phyloP scores from a whole-genome alignment of 441 rosid genomes.

The Metrosideros polymorpha region DNA sequence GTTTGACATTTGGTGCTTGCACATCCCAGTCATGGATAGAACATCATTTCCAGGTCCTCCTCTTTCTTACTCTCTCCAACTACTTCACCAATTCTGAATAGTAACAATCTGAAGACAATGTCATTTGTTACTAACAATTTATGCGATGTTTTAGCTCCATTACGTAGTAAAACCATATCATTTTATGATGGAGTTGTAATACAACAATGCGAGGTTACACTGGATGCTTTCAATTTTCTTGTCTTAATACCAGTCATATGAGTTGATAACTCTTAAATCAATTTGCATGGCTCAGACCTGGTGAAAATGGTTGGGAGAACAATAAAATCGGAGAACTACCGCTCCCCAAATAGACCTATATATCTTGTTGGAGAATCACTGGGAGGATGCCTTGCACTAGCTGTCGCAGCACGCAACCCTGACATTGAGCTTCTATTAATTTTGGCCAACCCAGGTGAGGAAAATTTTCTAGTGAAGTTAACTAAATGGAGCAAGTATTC shows the following conservation, averaged over 20 bases:
- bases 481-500: background rate
- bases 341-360: conserved; percentile 55
- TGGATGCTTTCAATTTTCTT: background rate
- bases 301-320: conserved; percentile 61
- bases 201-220: background rate
- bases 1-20: conserved; percentile 84
- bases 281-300: conserved; percentile 34
- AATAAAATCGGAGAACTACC: conserved; percentile 33
- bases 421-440: conserved; percentile 54
- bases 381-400: conserved; percentile 82
- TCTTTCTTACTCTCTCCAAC: background rate
- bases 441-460: conserved; percentile 76
- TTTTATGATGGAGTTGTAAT: background rate
- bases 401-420: conserved; percentile 71
- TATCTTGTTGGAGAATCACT: conserved; percentile 87
- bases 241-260: background rate
- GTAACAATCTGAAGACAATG: background rate
- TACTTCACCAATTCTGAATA: background rate
- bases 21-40: conserved; percentile 77
- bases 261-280: background rate
- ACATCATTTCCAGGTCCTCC: conserved; percentile 51
- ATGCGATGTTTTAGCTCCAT: background rate
- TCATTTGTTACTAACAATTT: background rate
- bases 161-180: background rate
- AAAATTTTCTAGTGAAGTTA: background rate